A percentile compares a stretch with the other conserved stretches of the same genome.
Evolutionary conservation across 2,329 filamentous ascomycete species (phyloP).

Genomic region (Phoma sp.): DNA sequence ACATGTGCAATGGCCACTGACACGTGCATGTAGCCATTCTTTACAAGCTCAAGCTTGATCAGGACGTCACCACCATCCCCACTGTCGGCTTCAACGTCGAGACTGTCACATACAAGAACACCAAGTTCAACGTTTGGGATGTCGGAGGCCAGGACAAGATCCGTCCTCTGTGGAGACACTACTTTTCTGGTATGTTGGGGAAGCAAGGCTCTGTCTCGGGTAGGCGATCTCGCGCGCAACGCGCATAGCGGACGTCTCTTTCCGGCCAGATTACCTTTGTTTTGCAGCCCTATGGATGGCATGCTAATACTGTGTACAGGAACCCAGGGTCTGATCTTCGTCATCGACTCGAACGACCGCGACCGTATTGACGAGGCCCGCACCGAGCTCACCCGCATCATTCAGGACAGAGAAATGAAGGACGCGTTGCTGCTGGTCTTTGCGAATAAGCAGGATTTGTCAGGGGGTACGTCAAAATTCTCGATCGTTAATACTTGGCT

Average conservation of each 20-base stretch:
- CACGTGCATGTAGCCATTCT: slow-evolving; percentile 69
- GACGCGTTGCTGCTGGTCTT: slow-evolving; percentile 97
- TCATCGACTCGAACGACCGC: slow-evolving; percentile 98
- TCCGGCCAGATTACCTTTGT: slow-evolving; percentile 1
- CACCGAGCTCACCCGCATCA: slow-evolving; percentile 95
- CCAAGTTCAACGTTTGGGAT: slow-evolving; percentile 99
- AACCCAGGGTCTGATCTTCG: slow-evolving; percentile 99
- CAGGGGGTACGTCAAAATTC: slow-evolving; percentile 66
- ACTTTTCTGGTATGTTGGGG: slow-evolving; percentile 78
- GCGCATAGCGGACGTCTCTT: slow-evolving; percentile 20
- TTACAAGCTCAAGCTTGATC: slow-evolving; percentile 99
- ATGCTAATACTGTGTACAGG: slow-evolving; percentile 49
- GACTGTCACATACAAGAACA: slow-evolving; percentile 99
- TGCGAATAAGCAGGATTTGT: slow-evolving; percentile 99
- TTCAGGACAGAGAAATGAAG: slow-evolving; percentile 98
- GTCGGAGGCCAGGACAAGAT: slow-evolving; percentile 99
- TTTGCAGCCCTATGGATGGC: too few relatives aligned
- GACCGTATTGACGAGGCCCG: slow-evolving; percentile 97
- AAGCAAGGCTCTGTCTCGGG: slow-evolving; percentile 31
- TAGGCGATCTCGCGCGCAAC: slow-evolving; percentile 36
- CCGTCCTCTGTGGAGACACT: slow-evolving; percentile 98
- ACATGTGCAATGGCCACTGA: slow-evolving; percentile 19
- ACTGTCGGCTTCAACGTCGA: slow-evolving; percentile 99
- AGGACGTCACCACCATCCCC: slow-evolving; percentile 98
- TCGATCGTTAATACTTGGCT: not conserved